phyloP scores from a whole-genome alignment of 805 yeast species.

The Wickerhamiella dianesei region DNA sequence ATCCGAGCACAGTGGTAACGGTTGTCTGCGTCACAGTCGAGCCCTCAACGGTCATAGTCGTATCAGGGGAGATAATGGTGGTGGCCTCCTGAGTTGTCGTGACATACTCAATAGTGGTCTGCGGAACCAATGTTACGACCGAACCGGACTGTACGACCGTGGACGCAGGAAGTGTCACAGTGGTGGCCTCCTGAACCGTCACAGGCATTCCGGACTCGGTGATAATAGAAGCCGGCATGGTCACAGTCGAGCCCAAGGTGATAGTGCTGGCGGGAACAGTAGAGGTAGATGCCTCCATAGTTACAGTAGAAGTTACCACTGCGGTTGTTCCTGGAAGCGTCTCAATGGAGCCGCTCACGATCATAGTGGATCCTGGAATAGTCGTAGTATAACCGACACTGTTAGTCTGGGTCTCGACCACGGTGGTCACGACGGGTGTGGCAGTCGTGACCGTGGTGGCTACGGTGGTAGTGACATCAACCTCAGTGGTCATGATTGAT shows the following conservation, averaged over 20 bases:
- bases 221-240: background rate
- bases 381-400: background rate
- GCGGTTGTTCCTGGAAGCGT: background rate
- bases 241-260: background rate
- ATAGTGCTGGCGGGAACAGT: background rate
- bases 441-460: conserved; percentile 1
- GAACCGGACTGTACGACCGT: background rate
- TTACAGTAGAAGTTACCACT: background rate
- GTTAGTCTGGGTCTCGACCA: background rate
- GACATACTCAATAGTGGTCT: background rate
- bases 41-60: background rate
- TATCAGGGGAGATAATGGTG: background rate
- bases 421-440: background rate
- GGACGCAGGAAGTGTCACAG: conserved; percentile 1
- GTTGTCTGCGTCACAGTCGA: background rate
- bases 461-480: background rate
- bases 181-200: background rate
- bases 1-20: background rate
- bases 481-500: background rate
- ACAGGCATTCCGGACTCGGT: background rate
- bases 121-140: background rate
- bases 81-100: conserved; percentile 1
- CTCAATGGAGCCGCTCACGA: background rate
- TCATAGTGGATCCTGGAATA: conserved; percentile 1
- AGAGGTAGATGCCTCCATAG: conserved; percentile 1